Conservation (phyloP, 371 early-diverging fungal genomes). For the Mucor ambiguus region DNA sequence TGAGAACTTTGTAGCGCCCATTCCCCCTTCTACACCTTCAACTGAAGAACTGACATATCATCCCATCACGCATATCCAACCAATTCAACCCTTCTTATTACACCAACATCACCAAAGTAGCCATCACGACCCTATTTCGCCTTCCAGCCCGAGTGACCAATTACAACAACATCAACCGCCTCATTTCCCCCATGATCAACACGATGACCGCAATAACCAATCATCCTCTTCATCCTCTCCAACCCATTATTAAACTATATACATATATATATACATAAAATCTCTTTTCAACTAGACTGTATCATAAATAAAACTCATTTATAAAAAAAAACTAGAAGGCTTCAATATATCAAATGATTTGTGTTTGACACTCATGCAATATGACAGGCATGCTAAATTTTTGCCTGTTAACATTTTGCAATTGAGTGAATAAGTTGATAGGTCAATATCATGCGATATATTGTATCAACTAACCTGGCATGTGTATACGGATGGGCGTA, state of each 20-base stretch:
- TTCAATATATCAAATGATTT: too few relatives aligned
- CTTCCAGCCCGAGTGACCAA: neutral
- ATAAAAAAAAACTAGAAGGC: neutral
- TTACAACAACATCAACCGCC: neutral
- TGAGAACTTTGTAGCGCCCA: constrained; percentile 10
- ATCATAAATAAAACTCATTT: neutral
- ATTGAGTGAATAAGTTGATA: too few relatives aligned
- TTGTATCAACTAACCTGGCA: too few relatives aligned
- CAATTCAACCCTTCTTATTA: constrained; percentile 14
- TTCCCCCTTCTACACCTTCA: constrained; percentile 7
- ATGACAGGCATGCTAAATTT: too few relatives aligned
- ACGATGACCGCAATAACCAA: neutral
- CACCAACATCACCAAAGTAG: constrained; percentile 27
- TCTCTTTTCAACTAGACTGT: neutral
- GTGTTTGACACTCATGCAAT: too few relatives aligned
- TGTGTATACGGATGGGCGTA: neutral
- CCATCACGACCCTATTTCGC: constrained; percentile 19
- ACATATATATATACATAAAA: constrained; percentile 1
- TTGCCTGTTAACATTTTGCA: too few relatives aligned
- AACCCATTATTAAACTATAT: constrained; percentile 3
- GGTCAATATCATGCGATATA: too few relatives aligned
- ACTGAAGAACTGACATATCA: neutral
- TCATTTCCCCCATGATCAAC: neutral
- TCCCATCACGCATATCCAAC: constrained; percentile 10
- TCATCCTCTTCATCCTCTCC: constrained; percentile 1